Conservation (phyloP, 495 filamentous ascomycete species). For the Extremus antarcticus region DNA sequence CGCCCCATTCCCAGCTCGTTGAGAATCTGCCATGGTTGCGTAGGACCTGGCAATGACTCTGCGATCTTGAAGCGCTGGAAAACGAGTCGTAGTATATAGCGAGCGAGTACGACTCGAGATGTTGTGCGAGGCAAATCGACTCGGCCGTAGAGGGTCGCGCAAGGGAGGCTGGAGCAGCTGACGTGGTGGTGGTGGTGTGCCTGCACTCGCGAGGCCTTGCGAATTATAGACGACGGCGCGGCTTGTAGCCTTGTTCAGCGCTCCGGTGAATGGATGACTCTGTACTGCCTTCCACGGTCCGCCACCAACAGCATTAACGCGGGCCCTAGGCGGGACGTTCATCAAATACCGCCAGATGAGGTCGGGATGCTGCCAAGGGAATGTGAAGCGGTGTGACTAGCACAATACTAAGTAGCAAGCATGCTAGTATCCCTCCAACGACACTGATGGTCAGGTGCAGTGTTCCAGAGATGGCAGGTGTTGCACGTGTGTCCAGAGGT, state of each 20-base stretch:
- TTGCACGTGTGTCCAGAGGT: background rate
- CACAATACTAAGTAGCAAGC: background rate
- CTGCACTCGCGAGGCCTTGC: background rate
- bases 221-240: background rate
- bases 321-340: background rate
- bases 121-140: background rate
- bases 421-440: background rate
- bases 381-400: background rate
- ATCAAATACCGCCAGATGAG: background rate
- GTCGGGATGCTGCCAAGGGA: background rate
- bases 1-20: background rate
- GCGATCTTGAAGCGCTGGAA: background rate
- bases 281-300: background rate
- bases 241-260: background rate
- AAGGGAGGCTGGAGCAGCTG: background rate
- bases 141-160: background rate
- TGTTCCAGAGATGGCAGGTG: background rate
- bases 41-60: background rate
- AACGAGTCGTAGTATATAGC: background rate
- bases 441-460: background rate
- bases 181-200: background rate
- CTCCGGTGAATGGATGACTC: background rate
- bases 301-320: background rate
- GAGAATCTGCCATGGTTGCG: conserved; percentile 15
- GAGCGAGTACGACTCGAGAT: background rate